phyloP scores from a whole-genome alignment of 352 stramenopile genomes.

The Phytophthora constricta region DNA sequence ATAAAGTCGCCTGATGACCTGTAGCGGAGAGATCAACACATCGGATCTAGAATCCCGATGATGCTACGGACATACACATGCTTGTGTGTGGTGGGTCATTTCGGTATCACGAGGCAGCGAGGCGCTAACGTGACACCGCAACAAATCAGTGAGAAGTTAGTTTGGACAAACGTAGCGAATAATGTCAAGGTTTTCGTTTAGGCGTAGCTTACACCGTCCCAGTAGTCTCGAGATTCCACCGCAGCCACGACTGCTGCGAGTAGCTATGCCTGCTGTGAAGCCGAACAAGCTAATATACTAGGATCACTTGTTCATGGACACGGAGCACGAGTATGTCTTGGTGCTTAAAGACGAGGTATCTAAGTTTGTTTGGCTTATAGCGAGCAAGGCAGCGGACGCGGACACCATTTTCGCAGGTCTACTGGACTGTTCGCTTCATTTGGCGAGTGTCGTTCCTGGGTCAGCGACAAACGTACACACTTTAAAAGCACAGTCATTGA shows the following conservation, averaged over 20 bases:
- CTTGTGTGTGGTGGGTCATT: too few species aligned
- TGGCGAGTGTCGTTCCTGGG: constrained; percentile 24
- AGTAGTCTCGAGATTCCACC: too few species aligned
- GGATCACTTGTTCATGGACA: constrained; percentile 10
- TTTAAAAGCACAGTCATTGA: constrained; percentile 45
- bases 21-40: too few species aligned
- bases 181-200: too few species aligned
- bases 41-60: too few species aligned
- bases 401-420: neutral
- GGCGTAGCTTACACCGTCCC: too few species aligned
- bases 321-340: constrained; percentile 6
- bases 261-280: neutral
- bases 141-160: too few species aligned
- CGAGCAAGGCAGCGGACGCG: constrained; percentile 6
- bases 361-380: constrained; percentile 28
- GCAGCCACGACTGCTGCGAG: neutral
- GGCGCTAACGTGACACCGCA: too few species aligned
- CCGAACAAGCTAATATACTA: constrained; percentile 11
- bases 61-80: too few species aligned
- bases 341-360: constrained; percentile 43
- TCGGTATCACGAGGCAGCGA: too few species aligned
- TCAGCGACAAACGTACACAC: constrained; percentile 36
- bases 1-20: too few species aligned
- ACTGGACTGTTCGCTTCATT: constrained; percentile 11
- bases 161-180: too few species aligned